phyloP scores from a whole-genome alignment of 1,139 yeast genomes.

The Taphrina deformans region DNA sequence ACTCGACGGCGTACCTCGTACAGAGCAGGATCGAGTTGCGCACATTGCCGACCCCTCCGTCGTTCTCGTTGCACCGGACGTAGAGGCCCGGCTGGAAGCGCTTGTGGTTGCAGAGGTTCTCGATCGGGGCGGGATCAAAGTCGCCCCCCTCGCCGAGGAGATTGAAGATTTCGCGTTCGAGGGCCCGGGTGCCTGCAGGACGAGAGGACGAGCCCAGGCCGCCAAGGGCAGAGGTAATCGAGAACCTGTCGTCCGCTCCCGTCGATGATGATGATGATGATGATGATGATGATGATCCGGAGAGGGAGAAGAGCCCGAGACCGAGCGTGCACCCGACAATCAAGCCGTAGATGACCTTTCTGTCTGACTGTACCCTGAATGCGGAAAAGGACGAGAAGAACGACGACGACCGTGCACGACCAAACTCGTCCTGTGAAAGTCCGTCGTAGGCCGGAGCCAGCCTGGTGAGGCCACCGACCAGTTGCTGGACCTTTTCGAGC shows the following conservation, averaged over 20 bases:
- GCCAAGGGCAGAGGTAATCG: too few relatives aligned
- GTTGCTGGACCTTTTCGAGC: background rate
- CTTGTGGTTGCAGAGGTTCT: background rate
- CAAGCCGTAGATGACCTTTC: background rate
- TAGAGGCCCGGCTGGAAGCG: conserved; percentile 9
- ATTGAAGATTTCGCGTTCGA: background rate
- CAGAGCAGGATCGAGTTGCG: conserved; percentile 4
- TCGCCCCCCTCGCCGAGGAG: background rate
- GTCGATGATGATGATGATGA: too few relatives aligned
- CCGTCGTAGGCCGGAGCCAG: background rate
- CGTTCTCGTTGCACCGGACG: background rate
- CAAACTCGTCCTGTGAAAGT: background rate
- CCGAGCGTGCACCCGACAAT: background rate
- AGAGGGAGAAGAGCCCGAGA: background rate
- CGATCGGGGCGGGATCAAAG: conserved; percentile 1
- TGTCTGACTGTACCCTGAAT: background rate
- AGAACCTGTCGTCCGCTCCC: too few relatives aligned
- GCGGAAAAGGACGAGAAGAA: background rate
- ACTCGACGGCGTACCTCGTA: conserved; percentile 8
- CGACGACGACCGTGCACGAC: background rate
- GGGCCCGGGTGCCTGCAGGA: background rate
- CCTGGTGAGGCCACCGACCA: background rate
- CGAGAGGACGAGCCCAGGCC: too few relatives aligned
- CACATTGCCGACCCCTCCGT: conserved; percentile 17
- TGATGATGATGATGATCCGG: too few relatives aligned